Percentiles rank a stretch among this genome's conserved stretches.
Evolutionary conservation across 2,329 filamentous ascomycete genomes (phyloP).

Genomic region (Trichoderma koningiopsis): DNA sequence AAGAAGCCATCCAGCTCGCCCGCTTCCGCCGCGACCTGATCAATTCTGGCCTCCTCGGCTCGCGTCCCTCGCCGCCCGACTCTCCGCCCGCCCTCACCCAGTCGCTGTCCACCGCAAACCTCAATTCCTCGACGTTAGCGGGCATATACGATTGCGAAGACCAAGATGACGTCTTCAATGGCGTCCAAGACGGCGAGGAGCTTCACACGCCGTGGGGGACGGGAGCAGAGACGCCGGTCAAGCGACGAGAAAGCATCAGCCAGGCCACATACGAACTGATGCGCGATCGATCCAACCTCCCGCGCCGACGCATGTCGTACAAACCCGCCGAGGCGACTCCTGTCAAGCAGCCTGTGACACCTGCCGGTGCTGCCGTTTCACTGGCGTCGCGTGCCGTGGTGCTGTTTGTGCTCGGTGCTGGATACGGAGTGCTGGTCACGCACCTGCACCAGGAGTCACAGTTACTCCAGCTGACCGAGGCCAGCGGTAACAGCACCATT

Average conservation of each 20-base stretch:
- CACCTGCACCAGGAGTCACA: constrained; percentile 72
- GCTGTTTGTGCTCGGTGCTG: constrained; percentile 76
- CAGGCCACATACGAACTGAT: constrained; percentile 50
- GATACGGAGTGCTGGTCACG: constrained; percentile 80
- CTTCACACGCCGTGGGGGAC: constrained; percentile 75
- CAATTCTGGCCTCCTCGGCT: constrained; percentile 43
- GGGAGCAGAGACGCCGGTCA: constrained; percentile 69
- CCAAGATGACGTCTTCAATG: constrained; percentile 42
- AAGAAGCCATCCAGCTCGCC: constrained; percentile 27
- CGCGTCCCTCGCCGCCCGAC: constrained; percentile 38
- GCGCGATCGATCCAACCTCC: constrained; percentile 42
- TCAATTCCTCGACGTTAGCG: constrained; percentile 85
- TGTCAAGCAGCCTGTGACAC: constrained; percentile 32
- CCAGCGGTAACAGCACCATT: constrained; percentile 37
- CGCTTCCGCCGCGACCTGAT: constrained; percentile 36
- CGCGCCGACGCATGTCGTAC: constrained; percentile 42
- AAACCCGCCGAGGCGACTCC: constrained; percentile 34
- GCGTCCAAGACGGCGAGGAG: constrained; percentile 50
- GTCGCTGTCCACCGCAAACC: constrained; percentile 77
- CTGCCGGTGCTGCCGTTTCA: constrained; percentile 43
- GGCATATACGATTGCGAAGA: constrained; percentile 82
- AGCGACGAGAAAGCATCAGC: constrained; percentile 45
- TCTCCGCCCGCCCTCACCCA: constrained; percentile 56
- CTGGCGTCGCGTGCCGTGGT: constrained; percentile 61
- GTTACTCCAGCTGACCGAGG: constrained; percentile 61